Evolutionary conservation across 2,329 filamentous ascomycete genomes (phyloP), one percentile per base, ranked within the genome.

Genomic region (Aureobasidium lini): DNA sequence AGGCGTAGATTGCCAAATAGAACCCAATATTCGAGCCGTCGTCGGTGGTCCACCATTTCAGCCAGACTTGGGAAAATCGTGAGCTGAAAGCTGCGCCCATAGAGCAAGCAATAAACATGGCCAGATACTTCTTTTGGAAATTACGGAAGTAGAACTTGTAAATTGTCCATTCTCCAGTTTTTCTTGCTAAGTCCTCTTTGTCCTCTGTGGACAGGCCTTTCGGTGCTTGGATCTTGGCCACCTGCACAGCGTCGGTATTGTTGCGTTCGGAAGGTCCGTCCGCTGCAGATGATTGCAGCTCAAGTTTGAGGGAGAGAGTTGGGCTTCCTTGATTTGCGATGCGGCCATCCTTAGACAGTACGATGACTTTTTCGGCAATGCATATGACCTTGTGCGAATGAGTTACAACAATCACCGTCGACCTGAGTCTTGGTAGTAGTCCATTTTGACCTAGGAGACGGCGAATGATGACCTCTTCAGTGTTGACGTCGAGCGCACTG

Each of bases 401-500:
- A 28, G 48, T 23, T 8, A 52, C 48, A 31, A 52, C 6, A 9
- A 52, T 18, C 1, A 52, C 36, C 13, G 48, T 52, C 6, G 18
- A 37, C 8, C 16, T 11, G 6, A 52, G 11, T 16, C 15, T 28
- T 6, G 32, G 34, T 2, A 52, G 23, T 16, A 52, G 8, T 13
- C 48, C 34, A 7, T 9, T 29, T 3, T 16, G 16, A 7, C 36
- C 23, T n/a, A 52, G 15, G n/a, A 52, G 48, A 31, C 48, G 48
- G 23, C 11, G 16, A 13, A 37, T 52, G 34, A 52, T 52, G 18
- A 9, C 34, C 11, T 28, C 23, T 32, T 39, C 48, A 16, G 48
- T 52, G 6, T 40, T 37, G 16, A 70, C 86, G 70, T 95, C 90
- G 8, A 94, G 84, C 10, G 89, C 85, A 56, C 76, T 68, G 70